Base-by-base conservation (phyloP, 192 early-diverging fungal genomes). In the Spizellomyces punctatus region DNA sequence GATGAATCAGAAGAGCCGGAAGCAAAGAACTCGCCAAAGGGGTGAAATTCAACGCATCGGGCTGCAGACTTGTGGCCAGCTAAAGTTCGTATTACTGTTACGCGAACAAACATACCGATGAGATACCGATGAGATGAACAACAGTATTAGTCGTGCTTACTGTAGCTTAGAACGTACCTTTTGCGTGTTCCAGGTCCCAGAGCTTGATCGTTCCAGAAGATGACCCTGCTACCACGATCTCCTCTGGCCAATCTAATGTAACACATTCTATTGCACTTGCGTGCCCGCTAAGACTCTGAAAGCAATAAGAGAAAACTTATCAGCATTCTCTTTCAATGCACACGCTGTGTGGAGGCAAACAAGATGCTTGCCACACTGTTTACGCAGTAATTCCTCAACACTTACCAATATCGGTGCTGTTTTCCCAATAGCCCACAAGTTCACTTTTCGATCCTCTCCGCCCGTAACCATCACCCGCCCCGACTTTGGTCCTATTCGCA, bases 1-100 rank as follows among this genome's bases (percentile, higher is more conserved):
- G 82, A 66, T 19, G 60, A 58, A 62, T 89, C 88, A 9, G 52
- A 44, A 3, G 87, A 89, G 16, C 84, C 87, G 5, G 84, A 86
- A 3, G 87, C 86, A 71, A 89, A 89, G 64, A 89, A 89, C 42
- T 89, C 88, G 21, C 88, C 88, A 75, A 87, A 89, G 0, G 88
- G 88, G 75, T 89, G 88, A 76, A 85, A 89, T 66, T 89, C 85
- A 55, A 89, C 76, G 57, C 70, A 66, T 22, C 66, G 73, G 1
- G 76, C 72, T n/a, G 41, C 58, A 7, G 75, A 43, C 44, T 81
- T 76, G 71, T 89, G 88, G 16, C 88, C 88, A 5, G 68, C 52
- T 8, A 89, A 73, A 45, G 86, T 85, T 8, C 88, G 77, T 17
- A 89, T 87, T 17, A 86, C 85, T 82, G 54, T 1, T 2, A 36